These are phyloP conservation scores for Leishmania martiniquensis DNA, from an alignment of 208 protist species.

Conservation along the genomic window DNA sequence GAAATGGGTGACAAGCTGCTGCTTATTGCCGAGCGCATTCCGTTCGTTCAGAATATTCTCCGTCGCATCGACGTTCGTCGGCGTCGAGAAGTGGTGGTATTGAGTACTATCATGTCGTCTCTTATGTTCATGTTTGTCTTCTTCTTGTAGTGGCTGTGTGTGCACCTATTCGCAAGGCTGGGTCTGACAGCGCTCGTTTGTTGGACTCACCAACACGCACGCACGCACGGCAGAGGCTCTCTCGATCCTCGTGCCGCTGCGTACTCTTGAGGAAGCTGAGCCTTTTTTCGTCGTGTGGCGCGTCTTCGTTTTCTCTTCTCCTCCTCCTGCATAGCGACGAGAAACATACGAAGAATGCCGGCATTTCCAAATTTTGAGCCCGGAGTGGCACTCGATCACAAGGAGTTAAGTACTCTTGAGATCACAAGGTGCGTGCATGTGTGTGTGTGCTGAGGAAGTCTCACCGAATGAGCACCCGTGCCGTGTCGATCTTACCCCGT, in stretches of 20 bases:
- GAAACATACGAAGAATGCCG: background rate
- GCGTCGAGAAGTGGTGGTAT: conserved; percentile 64
- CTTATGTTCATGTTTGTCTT: conserved; percentile 72
- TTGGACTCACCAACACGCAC: background rate
- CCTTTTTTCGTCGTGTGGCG: background rate
- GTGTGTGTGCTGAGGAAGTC: background rate
- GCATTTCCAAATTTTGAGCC: background rate
- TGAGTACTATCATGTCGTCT: conserved; percentile 61
- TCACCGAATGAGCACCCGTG: background rate
- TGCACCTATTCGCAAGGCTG: background rate
- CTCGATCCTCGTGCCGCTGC: background rate
- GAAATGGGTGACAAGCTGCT: conserved; percentile 55
- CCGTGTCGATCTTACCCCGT: background rate
- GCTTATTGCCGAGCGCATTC: conserved; percentile 73
- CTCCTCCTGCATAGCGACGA: background rate
- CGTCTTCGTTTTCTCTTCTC: background rate
- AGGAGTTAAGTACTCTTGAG: background rate
- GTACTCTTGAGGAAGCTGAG: background rate
- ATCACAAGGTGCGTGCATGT: background rate
- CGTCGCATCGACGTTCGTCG: conserved; percentile 66
- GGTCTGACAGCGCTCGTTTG: background rate
- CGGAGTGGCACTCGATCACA: background rate
- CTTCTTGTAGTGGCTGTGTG: conserved; percentile 43
- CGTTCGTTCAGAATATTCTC: conserved; percentile 75
- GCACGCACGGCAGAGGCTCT: background rate